Conservation (phyloP, 1,284 basidiomycete species). For the Singerocomus inundabilis region DNA sequence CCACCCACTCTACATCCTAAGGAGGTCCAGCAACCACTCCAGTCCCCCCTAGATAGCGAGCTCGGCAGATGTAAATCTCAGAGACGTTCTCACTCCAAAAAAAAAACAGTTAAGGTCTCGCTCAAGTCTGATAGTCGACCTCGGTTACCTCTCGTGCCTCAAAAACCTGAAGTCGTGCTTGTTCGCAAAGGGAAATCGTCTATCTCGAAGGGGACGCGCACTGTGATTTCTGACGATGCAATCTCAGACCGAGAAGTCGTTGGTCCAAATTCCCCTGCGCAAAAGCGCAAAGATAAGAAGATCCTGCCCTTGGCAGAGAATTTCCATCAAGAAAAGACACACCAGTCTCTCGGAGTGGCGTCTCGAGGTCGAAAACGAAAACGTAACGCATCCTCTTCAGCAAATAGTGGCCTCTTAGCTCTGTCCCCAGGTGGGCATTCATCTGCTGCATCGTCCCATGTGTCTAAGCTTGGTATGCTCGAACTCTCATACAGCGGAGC, state of each 20-base stretch:
- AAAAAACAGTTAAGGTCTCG: not conserved
- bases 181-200: conserved; percentile 4
- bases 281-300: conserved; percentile 26
- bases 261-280: not conserved
- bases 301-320: not conserved
- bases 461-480: conserved; percentile 10
- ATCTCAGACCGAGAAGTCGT: conserved; percentile 1
- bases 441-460: conserved; percentile 3
- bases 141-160: conserved; percentile 1
- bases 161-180: conserved; percentile 13
- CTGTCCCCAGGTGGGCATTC: conserved; percentile 22
- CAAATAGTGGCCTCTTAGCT: not conserved
- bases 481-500: conserved; percentile 7
- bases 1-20: not conserved
- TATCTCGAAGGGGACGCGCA: not conserved
- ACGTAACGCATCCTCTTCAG: conserved; percentile 18
- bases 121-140: conserved; percentile 6
- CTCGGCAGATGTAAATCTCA: conserved; percentile 17
- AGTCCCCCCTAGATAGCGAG: conserved; percentile 19
- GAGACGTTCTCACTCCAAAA: conserved; percentile 2
- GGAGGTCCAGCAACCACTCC: conserved; percentile 10
- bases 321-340: conserved; percentile 7
- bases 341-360: conserved; percentile 9
- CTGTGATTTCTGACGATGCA: not conserved
- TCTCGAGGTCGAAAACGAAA: conserved; percentile 25